Evolutionary conservation across 2,329 filamentous ascomycete genomes (phyloP), one percentile per base, ranked within the genome.

Genomic region (Neodidymelliopsis sp.): DNA sequence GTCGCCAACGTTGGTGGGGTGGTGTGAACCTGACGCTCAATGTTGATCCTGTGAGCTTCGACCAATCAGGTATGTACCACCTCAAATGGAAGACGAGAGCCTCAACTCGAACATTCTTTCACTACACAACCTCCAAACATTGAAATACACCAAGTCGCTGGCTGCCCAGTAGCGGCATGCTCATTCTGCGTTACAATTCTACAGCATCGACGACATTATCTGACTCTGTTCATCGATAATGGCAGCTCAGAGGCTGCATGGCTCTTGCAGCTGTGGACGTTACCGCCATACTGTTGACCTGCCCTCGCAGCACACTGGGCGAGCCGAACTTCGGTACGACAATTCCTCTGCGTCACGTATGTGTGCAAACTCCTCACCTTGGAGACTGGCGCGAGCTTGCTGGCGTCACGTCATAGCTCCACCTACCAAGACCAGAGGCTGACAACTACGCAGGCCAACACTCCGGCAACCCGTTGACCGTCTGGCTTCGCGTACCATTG

Each of bases 231-330:
- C 11, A 18, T 8, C 7, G 12, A 27, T 28, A 45, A 67, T 67
- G 68, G 66, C 69, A 43, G 56, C 67, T 29, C 69, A 82, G 53
- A 80, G 81, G 28, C 81, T 96, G 48, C 84, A 82, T 57, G 91
- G 91, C 63, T 84, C 86, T 57, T 96, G 92, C 77, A 86, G 88
- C 42, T 97, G 92, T 72, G 91, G 91, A 48, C 85, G 92, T 53
- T 96, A 94, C 67, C 82, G 86, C 67, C 96, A 96, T 75, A 80
- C 85, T 49, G 84, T 96, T 59, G 75, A 83, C 34, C 80, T 93
- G 18, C 91, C 91, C 29, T 73, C 76, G 28, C 76, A 84, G 24
- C 74, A 81, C 39, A 84, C 86, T 12, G 81, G 85, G 59, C 84
- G 95, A 16, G 83, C 91, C 54, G 69, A 73, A 45, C 30, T 73